Base-by-base conservation (phyloP, 371 early-diverging fungal species). In the Nematocida ironsii region DNA sequence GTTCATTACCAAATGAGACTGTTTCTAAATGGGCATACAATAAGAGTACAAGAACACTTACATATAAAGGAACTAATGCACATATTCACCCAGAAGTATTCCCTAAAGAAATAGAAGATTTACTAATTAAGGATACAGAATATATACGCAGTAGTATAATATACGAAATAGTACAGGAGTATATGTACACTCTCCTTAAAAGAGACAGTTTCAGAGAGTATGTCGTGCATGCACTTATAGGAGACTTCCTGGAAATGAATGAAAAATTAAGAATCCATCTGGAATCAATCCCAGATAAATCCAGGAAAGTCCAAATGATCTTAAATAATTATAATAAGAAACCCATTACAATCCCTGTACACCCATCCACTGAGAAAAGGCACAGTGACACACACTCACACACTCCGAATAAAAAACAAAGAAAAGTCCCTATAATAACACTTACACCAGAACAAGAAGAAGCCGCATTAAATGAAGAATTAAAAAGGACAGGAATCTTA, bases 401-500 rank as follows among this genome's bases (percentile, higher is more conserved):
- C 9, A n/a, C 1, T 1, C 58, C 3, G 9, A 33, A 7, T 23
- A 72, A 39, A 25, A 40, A 44, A 23, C 18, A 56, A 18, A 27
- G 57, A 11, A 58, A 73, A 23, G 40, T 6, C 13, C 11, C 61
- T 2, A 45, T 16, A 50, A 33, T 23, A 9, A 20, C 27, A 6
- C 16, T 56, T 5, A 39, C 40, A n/a, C 52, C 52, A 50, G 62
- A 39, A 11, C 20, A 9, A 1, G 23, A 58, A 5, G 47, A 42
- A 25, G 52, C 25, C 5, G 57, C 48, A 11, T 16, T 54, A 25
- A 67, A 66, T 54, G 75, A 75, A 56, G 68, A 75, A 4, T 5
- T 52, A 6, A 40, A 71, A 55, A 56, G 42, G 42, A 54, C 56
- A 20, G 80, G 80, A 1, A 60, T 69, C 5, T 25, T 78, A 20